Base-by-base conservation (phyloP, 192 early-diverging fungal species). In the Allomyces arbusculus region DNA sequence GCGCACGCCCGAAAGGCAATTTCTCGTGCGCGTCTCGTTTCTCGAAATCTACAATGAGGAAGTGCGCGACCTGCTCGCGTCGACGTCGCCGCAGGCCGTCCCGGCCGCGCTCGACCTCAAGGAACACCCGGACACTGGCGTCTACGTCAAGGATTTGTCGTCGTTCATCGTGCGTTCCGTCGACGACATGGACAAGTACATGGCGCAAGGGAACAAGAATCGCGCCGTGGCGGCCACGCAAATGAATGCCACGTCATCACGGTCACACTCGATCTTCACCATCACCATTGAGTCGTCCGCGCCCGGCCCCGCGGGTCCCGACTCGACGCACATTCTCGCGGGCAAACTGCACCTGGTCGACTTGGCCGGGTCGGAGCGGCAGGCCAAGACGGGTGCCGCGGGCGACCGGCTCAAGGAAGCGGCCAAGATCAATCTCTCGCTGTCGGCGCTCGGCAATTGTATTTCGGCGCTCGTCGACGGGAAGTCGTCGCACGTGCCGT, bases 271-370 rank as follows among this genome's bases (percentile, higher is more conserved):
- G 14, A 84, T 84, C 23, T 84, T 84, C 68, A 77, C 83, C 33
- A 82, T 84, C 71, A 84, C 81, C 10, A 73, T 84, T 14, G 83
- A 84, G 67, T 70, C 68, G 8, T 76, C 76, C 23, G 61, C 72
- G 68, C 63, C 70, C 73, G 2, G 61, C 64, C 33, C 69, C 68
- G n/a, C 73, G 71, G 43, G 76, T 1, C 16, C 12, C 78, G 80
- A 62, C 62, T 69, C 58, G 69, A 71, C n/a, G 62, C 68, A n/a
- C 69, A 69, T 25, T 67, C 63, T 80, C 11, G 71, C 79, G 10
- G 83, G 83, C 8, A 84, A 84, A 65, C 68, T 84, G 64, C 78
- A 84, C 66, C 67, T 84, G 61, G 83, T 84, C 9, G 83, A 84
- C 74, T 67, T 84, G 26, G 83, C 83, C 28, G 83, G 83, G 19